phyloP scores from a whole-genome alignment of 2,329 filamentous ascomycete species.

The Talaromyces islandicus region DNA sequence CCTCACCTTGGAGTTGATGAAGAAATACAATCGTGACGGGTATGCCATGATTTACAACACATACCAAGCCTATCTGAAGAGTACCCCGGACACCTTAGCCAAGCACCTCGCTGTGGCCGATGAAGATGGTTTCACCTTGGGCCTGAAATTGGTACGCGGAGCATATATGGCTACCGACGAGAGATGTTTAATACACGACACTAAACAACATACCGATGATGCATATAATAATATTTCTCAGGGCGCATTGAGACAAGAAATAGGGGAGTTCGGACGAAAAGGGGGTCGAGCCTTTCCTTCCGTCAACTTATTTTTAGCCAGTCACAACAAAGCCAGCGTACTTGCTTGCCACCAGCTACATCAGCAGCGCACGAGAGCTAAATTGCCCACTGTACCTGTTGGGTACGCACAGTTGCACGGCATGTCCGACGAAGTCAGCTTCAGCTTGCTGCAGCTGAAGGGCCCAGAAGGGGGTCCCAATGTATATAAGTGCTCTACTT shows the following conservation, averaged over 20 bases:
- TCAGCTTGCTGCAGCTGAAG: conserved; percentile 43
- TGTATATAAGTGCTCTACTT: conserved; percentile 53
- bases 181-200: conserved; percentile 64
- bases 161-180: conserved; percentile 68
- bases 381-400: conserved; percentile 42
- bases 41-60: conserved; percentile 71
- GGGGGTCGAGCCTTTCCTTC: conserved; percentile 43
- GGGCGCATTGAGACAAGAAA: conserved; percentile 54
- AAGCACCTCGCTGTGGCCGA: conserved; percentile 55
- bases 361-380: conserved; percentile 35
- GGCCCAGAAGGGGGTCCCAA: conserved; percentile 29
- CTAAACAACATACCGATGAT: conserved; percentile 63
- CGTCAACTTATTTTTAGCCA: conserved; percentile 66
- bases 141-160: conserved; percentile 69
- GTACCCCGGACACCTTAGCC: conserved; percentile 51
- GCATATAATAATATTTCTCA: conserved; percentile 68
- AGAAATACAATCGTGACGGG: conserved; percentile 63
- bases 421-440: conserved; percentile 58
- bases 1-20: conserved; percentile 73
- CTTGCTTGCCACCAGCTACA: conserved; percentile 46
- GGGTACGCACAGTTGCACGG: conserved; percentile 54
- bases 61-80: conserved; percentile 72
- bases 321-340: conserved; percentile 74
- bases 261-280: neutral
- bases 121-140: conserved; percentile 58